phyloP scores from a whole-genome alignment of 2,329 filamentous ascomycete genomes.

The Colletotrichum karsti region DNA sequence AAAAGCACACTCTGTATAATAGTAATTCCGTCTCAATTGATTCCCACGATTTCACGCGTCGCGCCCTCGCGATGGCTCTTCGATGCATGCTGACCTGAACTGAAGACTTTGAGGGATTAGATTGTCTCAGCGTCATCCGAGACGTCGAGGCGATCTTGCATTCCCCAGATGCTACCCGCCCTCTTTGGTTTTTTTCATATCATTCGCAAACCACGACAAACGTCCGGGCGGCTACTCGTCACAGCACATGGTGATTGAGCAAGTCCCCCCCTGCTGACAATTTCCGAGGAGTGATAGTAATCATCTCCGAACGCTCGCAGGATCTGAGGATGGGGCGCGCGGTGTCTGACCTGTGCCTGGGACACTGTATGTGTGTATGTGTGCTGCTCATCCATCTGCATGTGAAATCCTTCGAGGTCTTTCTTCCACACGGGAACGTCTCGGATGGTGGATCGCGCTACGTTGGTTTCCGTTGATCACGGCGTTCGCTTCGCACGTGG shows the following conservation, averaged over 20 bases:
- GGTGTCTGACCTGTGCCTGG: not conserved
- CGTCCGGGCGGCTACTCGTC: not conserved
- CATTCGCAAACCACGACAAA: not conserved
- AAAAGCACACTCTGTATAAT: constrained; percentile 25
- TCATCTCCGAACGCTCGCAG: not conserved
- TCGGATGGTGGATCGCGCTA: too few relatives aligned
- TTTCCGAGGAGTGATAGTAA: not conserved
- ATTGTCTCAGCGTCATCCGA: not conserved
- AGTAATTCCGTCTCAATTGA: constrained; percentile 17
- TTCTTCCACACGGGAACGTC: too few relatives aligned
- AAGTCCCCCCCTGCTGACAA: too few relatives aligned
- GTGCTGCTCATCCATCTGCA: not conserved
- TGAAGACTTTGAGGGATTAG: too few relatives aligned
- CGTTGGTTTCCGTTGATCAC: too few relatives aligned
- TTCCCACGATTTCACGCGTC: not conserved
- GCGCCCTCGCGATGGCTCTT: not conserved
- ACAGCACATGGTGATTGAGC: too few relatives aligned
- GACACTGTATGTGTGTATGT: too few relatives aligned
- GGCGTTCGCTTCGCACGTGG: constrained; percentile 2
- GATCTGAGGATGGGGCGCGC: too few relatives aligned
- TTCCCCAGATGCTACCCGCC: not conserved
- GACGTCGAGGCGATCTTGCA: not conserved
- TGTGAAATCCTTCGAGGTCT: not conserved
- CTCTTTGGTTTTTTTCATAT: not conserved
- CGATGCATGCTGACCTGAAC: too few relatives aligned